These are phyloP conservation scores for Epichloe brachyelytri DNA, from an alignment of 2,329 filamentous ascomycete genomes.

Conservation along the genomic window DNA sequence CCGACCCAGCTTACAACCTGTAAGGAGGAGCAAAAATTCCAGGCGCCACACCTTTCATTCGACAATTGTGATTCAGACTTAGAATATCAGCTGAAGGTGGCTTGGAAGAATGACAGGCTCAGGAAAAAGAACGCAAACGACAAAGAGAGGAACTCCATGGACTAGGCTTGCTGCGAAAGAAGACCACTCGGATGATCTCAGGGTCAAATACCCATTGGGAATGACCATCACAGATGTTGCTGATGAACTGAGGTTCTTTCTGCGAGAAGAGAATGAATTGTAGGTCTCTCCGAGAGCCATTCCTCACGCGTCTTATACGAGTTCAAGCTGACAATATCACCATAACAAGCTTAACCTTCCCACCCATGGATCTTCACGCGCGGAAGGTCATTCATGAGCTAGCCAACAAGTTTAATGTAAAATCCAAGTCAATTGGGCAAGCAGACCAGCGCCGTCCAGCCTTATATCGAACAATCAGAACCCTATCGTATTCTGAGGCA, in stretches of 20 bases:
- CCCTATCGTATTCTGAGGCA: constrained; percentile 44
- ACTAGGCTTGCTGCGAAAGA: constrained; percentile 51
- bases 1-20: constrained; percentile 47
- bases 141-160: constrained; percentile 56
- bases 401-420: constrained; percentile 61
- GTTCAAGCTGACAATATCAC: background rate
- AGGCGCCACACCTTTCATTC: constrained; percentile 35
- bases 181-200: constrained; percentile 44
- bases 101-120: constrained; percentile 54
- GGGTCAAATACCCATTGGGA: constrained; percentile 58
- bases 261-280: constrained; percentile 50
- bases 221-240: constrained; percentile 60
- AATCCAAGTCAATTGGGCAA: constrained; percentile 70
- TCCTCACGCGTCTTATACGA: constrained; percentile 1
- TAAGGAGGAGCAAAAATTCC: constrained; percentile 48
- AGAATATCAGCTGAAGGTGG: constrained; percentile 41
- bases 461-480: constrained; percentile 61
- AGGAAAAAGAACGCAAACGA: constrained; percentile 60
- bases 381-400: constrained; percentile 73
- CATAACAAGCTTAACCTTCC: constrained; percentile 42
- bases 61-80: constrained; percentile 55
- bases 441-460: constrained; percentile 63
- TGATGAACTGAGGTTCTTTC: constrained; percentile 58
- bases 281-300: constrained; percentile 24
- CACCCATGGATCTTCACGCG: constrained; percentile 69